These are phyloP conservation scores for Xylaria castorea DNA, from an alignment of 495 filamentous ascomycete species.

Conservation along the genomic window DNA sequence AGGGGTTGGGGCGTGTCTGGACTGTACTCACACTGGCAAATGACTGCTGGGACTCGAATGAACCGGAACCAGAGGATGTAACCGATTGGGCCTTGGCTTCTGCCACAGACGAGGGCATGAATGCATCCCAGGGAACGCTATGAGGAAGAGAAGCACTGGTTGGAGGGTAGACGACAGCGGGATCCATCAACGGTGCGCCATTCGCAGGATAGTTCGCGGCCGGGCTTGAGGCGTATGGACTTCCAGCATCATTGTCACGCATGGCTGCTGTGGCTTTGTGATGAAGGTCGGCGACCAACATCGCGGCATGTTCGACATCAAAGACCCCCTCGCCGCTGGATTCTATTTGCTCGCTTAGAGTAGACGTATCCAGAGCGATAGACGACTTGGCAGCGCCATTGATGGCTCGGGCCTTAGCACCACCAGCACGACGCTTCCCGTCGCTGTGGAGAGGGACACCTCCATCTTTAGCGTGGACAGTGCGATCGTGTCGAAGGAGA, in stretches of 20 bases:
- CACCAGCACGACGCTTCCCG: conserved; percentile 81
- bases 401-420: conserved; percentile 68
- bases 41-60: conserved; percentile 69
- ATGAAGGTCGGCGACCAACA: conserved; percentile 98
- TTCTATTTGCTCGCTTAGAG: conserved; percentile 88
- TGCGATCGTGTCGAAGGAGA: conserved; percentile 94
- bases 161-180: conserved; percentile 71
- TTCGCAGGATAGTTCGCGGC: conserved; percentile 76
- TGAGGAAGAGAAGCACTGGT: conserved; percentile 80
- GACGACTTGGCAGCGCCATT: conserved; percentile 78
- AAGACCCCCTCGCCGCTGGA: conserved; percentile 93
- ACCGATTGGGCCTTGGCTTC: conserved; percentile 75
- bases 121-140: conserved; percentile 71
- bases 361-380: conserved; percentile 83
- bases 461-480: conserved; percentile 98
- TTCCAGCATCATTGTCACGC: conserved; percentile 53
- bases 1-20: conserved; percentile 62
- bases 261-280: conserved; percentile 92
- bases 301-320: conserved; percentile 96
- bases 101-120: conserved; percentile 67
- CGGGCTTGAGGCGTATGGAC: conserved; percentile 70
- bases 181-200: conserved; percentile 69
- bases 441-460: conserved; percentile 94
- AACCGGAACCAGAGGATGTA: conserved; percentile 64
- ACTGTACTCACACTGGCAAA: conserved; percentile 62